phyloP scores from a whole-genome alignment of 73 alveolate genomes.

The Tetrahymena elliotti region DNA sequence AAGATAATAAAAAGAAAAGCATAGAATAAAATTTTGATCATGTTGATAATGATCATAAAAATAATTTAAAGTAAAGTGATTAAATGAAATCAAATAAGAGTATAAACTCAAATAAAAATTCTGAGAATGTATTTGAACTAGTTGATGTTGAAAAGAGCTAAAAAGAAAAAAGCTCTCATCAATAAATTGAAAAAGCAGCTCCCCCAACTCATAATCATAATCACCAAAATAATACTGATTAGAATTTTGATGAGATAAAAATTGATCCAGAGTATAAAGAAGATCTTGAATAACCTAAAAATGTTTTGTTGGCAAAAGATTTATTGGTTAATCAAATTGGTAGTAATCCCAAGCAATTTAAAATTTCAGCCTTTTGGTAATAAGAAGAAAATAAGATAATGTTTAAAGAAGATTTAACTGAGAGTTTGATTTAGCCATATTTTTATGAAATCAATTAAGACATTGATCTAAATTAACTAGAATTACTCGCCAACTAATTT shows the following conservation, averaged over 20 bases:
- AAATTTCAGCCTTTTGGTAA: not conserved
- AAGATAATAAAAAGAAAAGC: no score
- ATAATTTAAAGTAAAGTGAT: no score
- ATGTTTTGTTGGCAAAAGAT: not conserved
- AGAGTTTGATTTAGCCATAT: not conserved
- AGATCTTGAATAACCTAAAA: not conserved
- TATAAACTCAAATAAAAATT: not conserved
- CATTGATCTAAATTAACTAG: not conserved
- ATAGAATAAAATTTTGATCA: no score
- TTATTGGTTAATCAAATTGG: not conserved
- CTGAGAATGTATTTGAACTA: not conserved
- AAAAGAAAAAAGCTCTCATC: not conserved
- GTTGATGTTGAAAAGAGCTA: not conserved
- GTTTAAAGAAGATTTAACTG: not conserved
- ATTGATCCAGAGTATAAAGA: no score
- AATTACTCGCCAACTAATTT: not conserved
- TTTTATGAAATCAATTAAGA: not conserved
- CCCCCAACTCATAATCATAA: not conserved
- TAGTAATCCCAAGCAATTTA: not conserved
- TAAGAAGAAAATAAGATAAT: not conserved
- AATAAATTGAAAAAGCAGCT: not conserved
- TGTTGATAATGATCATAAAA: no score
- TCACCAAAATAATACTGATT: not conserved
- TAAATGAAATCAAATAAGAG: not conserved
- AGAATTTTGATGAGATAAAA: not conserved